Percentiles rank a stretch among this genome's conserved stretches.
These are phyloP conservation scores for Chloris gayana DNA, from an alignment of 176 grass and related monocot species.

Conservation along the genomic window DNA sequence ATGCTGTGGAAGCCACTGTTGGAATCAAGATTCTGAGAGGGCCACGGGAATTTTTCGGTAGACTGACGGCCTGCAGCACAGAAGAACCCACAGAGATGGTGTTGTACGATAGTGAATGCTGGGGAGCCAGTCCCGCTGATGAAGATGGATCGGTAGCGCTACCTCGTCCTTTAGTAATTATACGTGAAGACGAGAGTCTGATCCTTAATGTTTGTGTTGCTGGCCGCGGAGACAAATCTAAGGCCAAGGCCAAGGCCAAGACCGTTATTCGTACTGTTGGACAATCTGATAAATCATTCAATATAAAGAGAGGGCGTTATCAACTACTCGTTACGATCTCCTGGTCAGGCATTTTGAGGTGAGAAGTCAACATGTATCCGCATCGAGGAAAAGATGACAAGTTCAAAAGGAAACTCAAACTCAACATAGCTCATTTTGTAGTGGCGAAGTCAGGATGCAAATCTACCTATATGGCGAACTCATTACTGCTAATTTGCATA, in stretches of 20 bases:
- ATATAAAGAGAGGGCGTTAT: neutral
- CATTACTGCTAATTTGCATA: too few relatives aligned
- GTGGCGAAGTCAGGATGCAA: too few relatives aligned
- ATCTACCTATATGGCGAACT: too few relatives aligned
- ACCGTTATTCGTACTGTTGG: neutral
- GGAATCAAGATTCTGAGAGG: constrained; percentile 20
- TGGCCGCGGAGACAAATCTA: neutral
- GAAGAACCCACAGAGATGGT: neutral
- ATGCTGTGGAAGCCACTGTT: neutral
- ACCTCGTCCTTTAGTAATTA: neutral
- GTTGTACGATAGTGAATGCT: constrained; percentile 11
- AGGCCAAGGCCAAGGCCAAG: neutral
- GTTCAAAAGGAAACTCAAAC: too few relatives aligned
- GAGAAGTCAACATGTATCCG: neutral
- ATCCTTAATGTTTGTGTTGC: neutral
- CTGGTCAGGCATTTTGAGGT: constrained; percentile 19
- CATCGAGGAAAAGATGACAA: too few relatives aligned
- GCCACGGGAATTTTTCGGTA: neutral
- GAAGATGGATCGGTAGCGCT: neutral
- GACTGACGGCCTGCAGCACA: neutral
- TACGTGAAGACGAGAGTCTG: neutral
- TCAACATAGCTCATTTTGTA: too few relatives aligned
- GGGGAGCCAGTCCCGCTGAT: neutral
- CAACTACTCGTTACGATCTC: neutral
- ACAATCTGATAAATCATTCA: neutral